A percentile compares a stretch with the other conserved stretches of the same genome.
These are phyloP conservation scores for Striga hermonthica DNA, from an alignment of 305 asterid species.

Conservation along the genomic window DNA sequence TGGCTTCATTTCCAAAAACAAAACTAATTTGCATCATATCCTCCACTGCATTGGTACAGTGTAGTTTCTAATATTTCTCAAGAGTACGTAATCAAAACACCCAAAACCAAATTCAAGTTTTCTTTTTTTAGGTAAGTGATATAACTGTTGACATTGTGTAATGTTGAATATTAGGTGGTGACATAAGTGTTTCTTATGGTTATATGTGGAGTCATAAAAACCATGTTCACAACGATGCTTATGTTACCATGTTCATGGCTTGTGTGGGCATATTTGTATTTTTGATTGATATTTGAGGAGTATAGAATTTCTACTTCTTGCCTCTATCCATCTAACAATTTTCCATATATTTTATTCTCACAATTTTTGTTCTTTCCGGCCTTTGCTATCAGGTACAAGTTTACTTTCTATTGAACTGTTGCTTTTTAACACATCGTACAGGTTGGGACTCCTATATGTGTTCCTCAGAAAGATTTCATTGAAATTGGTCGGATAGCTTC, in stretches of 20 bases:
- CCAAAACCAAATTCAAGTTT: neutral
- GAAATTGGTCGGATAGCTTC: constrained; percentile 92
- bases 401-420: constrained; percentile 10
- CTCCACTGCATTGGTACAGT: neutral
- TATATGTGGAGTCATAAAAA: neutral
- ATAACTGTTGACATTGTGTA: neutral
- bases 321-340: too few relatives aligned
- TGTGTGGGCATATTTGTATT: neutral
- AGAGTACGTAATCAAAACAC: neutral
- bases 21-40: neutral
- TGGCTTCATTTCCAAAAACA: neutral
- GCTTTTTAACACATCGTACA: constrained; percentile 30
- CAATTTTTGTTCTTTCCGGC: too few relatives aligned
- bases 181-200: neutral
- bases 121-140: neutral
- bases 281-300: too few relatives aligned
- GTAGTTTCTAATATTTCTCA: neutral
- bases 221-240: neutral
- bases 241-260: neutral
- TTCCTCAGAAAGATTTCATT: constrained; percentile 74
- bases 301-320: neutral
- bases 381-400: constrained; percentile 2
- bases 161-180: neutral
- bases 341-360: too few relatives aligned
- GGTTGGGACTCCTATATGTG: constrained; percentile 93